A percentile compares a stretch with the other conserved stretches of the same genome.
Conservation (phyloP, 192 early-diverging fungal species). For the Physocladia obscura region DNA sequence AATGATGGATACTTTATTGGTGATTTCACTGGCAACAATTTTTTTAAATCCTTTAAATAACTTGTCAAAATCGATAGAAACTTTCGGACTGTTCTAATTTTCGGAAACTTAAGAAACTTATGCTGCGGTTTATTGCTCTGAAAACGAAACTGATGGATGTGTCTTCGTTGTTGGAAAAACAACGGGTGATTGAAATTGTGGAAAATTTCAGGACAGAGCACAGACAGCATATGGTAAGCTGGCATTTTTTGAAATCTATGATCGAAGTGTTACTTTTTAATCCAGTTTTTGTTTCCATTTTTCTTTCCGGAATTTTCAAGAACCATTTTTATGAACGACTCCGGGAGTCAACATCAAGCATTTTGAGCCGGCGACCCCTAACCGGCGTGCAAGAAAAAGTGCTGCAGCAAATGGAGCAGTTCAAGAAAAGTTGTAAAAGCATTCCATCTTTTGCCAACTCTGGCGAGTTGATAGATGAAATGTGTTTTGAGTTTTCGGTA, state of each 20-base stretch:
- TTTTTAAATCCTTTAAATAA: not conserved
- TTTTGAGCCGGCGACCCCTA: not conserved
- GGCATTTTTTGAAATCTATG: too few species aligned
- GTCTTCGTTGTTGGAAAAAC: not conserved
- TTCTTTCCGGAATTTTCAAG: not conserved
- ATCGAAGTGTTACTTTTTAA: too few species aligned
- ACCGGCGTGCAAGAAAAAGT: not conserved
- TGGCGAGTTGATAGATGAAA: not conserved
- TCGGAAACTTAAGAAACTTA: not conserved
- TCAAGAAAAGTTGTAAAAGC: conserved; percentile 1
- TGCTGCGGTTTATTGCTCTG: not conserved
- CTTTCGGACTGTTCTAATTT: conserved; percentile 6
- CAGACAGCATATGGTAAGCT: not conserved
- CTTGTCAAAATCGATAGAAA: not conserved
- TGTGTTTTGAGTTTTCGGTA: conserved; percentile 15
- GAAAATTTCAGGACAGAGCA: not conserved
- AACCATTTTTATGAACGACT: conserved; percentile 1
- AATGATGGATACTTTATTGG: conserved; percentile 9
- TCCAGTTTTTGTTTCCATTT: too few species aligned
- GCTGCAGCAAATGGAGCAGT: not conserved
- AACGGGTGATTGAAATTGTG: not conserved
- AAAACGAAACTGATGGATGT: conserved; percentile 4
- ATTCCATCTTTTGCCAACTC: not conserved
- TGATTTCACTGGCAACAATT: too few species aligned
- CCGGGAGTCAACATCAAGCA: not conserved